Conservation (phyloP, 306 rosid species). For the Dalbergia cultrata region DNA sequence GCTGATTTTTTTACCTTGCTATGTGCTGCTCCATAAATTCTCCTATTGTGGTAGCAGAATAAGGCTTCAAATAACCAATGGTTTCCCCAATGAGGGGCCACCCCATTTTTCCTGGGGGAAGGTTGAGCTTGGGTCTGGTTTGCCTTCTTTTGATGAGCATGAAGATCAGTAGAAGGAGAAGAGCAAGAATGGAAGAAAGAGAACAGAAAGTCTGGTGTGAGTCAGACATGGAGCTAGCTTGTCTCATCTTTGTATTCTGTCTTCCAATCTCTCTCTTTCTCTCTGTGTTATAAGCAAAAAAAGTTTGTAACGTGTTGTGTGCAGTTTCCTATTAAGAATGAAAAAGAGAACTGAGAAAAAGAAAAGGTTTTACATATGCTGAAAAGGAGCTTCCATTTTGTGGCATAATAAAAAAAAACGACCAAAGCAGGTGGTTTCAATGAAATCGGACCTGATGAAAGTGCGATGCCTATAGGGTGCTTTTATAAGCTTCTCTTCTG, state of each 20-base stretch:
- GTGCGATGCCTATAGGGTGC: conserved; percentile 56
- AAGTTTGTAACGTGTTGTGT: conserved; percentile 23
- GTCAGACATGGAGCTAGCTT: conserved; percentile 70
- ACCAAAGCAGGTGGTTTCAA: conserved; percentile 48
- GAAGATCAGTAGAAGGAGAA: conserved; percentile 61
- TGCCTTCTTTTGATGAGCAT: conserved; percentile 68
- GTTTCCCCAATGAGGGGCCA: conserved; percentile 96
- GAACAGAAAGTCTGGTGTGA: conserved; percentile 60
- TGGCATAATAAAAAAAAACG: conserved; percentile 51
- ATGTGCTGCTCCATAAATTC: conserved; percentile 87
- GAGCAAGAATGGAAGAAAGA: conserved; percentile 69
- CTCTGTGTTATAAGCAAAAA: conserved; percentile 32
- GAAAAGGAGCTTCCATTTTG: conserved; percentile 53
- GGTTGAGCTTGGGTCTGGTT: conserved; percentile 61
- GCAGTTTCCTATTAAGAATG: conserved; percentile 35
- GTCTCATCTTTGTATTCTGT: conserved; percentile 38
- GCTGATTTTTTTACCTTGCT: conserved; percentile 58
- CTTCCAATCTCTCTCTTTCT: conserved; percentile 5
- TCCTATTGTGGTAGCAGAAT: conserved; percentile 82
- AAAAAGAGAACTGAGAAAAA: conserved; percentile 11
- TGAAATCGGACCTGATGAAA: conserved; percentile 40
- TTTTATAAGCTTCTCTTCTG: conserved; percentile 64
- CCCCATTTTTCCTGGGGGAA: conserved; percentile 95
- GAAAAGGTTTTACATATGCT: conserved; percentile 41
- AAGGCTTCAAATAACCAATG: conserved; percentile 78